phyloP scores from a whole-genome alignment of 2,329 filamentous ascomycete species.

The Plenodomus lindquistii region DNA sequence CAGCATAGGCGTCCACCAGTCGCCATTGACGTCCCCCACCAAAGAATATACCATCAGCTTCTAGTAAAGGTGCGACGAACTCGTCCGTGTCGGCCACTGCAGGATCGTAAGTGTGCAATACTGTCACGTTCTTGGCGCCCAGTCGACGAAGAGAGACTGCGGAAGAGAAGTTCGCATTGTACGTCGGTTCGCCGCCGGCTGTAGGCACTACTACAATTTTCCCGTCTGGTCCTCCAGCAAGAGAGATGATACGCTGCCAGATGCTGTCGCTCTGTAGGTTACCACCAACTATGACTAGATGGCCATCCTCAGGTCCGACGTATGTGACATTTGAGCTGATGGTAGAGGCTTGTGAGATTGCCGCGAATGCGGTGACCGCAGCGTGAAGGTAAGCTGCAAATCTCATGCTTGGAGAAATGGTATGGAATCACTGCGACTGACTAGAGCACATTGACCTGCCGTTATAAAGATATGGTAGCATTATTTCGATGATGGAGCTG shows the following conservation, averaged over 20 bases:
- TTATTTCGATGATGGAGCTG: conserved; percentile 5
- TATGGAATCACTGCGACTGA: no score
- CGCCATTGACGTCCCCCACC: conserved; percentile 31
- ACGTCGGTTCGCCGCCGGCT: conserved; percentile 26
- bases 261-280: conserved; percentile 28
- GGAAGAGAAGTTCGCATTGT: conserved; percentile 21
- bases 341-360: conserved; percentile 6
- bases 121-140: conserved; percentile 28
- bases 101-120: conserved; percentile 30
- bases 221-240: conserved; percentile 26
- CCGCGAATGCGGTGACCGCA: conserved; percentile 6
- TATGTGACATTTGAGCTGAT: conserved; percentile 16
- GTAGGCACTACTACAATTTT: conserved; percentile 30
- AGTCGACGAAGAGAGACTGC: conserved; percentile 20
- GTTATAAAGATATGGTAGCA: no score
- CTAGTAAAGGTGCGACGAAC: conserved; percentile 22
- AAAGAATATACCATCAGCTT: conserved; percentile 28
- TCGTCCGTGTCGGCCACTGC: conserved; percentile 25
- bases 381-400: conserved; percentile 9
- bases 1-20: conserved; percentile 29
- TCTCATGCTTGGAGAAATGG: conserved; percentile 6
- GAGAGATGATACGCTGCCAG: conserved; percentile 30
- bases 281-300: conserved; percentile 29
- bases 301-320: conserved; percentile 27
- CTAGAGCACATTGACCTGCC: no score